phyloP scores from a whole-genome alignment of 2,329 filamentous ascomycete genomes.

The Hymenoscyphus fructigenus region DNA sequence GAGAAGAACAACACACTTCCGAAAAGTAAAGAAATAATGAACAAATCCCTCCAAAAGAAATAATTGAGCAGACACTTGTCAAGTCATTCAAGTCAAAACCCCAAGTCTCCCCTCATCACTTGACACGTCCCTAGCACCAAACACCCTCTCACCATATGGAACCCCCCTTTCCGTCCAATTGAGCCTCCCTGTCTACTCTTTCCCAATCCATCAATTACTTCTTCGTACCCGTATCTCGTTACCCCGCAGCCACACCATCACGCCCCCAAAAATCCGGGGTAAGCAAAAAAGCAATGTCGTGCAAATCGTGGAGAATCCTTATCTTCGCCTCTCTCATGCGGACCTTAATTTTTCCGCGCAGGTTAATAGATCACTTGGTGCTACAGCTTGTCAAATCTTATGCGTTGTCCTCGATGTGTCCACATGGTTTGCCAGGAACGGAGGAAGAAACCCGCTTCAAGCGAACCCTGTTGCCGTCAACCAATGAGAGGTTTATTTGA shows the following conservation, averaged over 20 bases:
- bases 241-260: not conserved
- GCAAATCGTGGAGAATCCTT: not conserved
- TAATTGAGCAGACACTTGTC: not conserved
- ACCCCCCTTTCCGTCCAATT: not conserved
- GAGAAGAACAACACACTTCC: not conserved
- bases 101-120: not conserved
- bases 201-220: not conserved
- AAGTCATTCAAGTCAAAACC: not conserved
- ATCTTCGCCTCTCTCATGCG: not conserved
- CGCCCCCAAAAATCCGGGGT: not conserved
- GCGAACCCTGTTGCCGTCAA: not conserved
- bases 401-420: not conserved
- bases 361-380: no score
- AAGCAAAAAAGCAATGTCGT: not conserved
- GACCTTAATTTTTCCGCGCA: not conserved
- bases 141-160: no score
- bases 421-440: not conserved
- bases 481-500: not conserved
- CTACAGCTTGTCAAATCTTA: no score
- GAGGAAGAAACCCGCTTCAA: not conserved
- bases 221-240: not conserved
- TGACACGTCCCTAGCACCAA: not conserved
- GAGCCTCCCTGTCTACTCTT: not conserved
- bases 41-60: not conserved
- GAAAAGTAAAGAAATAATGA: not conserved